Conservation (phyloP, 306 rosid genomes). For the Malus fusca region DNA sequence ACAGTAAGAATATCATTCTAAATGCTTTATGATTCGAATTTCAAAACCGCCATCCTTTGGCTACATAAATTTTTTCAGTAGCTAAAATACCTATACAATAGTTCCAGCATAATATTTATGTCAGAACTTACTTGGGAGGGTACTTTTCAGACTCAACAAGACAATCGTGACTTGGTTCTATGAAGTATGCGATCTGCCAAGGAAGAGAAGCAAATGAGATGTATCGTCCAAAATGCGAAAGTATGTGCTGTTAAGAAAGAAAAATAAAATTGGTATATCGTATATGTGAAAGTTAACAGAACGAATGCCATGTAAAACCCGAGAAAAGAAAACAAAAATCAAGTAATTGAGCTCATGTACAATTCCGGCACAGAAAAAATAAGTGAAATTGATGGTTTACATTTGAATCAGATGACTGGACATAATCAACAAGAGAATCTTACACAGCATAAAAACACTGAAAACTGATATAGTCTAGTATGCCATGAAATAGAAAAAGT, state of each 20-base stretch:
- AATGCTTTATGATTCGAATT: background rate
- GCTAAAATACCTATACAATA: background rate
- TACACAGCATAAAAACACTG: background rate
- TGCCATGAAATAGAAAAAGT: background rate
- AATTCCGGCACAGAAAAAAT: background rate
- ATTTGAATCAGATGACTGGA: background rate
- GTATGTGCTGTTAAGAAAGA: background rate
- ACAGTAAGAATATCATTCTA: background rate
- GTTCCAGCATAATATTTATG: background rate
- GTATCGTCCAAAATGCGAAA: background rate
- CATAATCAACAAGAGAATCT: background rate
- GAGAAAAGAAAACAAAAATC: too few relatives aligned
- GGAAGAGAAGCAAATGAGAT: slow-evolving; percentile 18
- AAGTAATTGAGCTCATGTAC: background rate
- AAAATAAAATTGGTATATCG: background rate
- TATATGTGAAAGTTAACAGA: background rate
- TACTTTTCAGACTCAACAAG: slow-evolving; percentile 65
- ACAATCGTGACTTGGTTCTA: slow-evolving; percentile 83
- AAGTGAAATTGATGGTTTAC: background rate
- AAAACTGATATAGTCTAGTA: background rate
- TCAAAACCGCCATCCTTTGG: background rate
- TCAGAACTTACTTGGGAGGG: slow-evolving; percentile 73
- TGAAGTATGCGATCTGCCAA: slow-evolving; percentile 69
- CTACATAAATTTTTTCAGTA: background rate
- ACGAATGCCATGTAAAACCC: background rate